Evolutionary conservation across 208 protist genomes (phyloP), one percentile per base, ranked within the genome.

Genomic region (Crithidia fasciculata): DNA sequence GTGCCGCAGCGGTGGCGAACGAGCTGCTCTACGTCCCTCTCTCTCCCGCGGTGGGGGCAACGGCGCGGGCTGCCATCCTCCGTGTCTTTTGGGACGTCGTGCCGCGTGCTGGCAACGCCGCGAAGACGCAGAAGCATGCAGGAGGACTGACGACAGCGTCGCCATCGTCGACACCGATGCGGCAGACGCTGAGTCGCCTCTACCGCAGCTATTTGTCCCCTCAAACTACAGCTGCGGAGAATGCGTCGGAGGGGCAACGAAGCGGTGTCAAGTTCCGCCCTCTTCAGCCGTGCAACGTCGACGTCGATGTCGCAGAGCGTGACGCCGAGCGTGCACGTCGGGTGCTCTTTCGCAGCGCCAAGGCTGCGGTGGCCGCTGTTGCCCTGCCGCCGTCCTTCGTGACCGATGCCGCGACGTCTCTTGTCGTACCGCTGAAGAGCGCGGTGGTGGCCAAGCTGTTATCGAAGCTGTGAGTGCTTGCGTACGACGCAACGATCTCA

Each of bases 1-100:
- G 72, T 40, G 79, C 75, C 37, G 60, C 61, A 5, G 75, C 50
- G 40, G 59, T 82, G 9, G 67, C 74, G 28, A 66, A 68, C 41
- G 78, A 82, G 53, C 72, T 84, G 18, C 19, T 88, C 19, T 87
- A 83, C 41, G 37, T 91, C 5, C 87, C 87, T 0, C 62, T 91
- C 16, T 71, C 69, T 0, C 56, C 76, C 13, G 40, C 37, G 5
- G 78, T 87, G 70, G 47, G 47, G 3, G 10, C 62, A 16, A 28
- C 6, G 45, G 71, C 45, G 44, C 76, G 72, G 37, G 61, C 40
- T 3, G 58, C 45, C 15, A 49, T 86, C 16, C 50, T 85, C 52
- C 64, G 58, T 15, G 58, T 76, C 8, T 41, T 85, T 52, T 74
- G 70, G 67, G 72, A 82, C 2, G 49, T 72, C 47, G 71, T 81